Evolutionary conservation across 2,329 filamentous ascomycete genomes (phyloP).

Genomic region (Pseudogymnoascus destructans): DNA sequence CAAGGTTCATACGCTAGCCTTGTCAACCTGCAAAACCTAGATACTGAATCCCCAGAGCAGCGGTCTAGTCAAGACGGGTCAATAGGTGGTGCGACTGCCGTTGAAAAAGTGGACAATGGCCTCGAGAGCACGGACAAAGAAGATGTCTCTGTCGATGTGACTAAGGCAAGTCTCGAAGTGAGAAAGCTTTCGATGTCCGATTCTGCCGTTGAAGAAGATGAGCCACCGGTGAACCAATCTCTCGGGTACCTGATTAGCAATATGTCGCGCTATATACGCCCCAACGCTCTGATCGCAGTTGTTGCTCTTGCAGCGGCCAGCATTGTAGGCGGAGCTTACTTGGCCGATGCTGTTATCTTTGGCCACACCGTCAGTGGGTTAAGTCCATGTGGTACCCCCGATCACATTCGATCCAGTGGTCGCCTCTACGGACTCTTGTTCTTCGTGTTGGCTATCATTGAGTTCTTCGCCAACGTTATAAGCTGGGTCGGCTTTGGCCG

Average conservation of each 20-base stretch:
- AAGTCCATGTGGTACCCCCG: constrained; percentile 32
- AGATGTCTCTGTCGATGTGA: neutral
- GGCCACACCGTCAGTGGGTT: constrained; percentile 37
- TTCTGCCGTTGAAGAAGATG: constrained; percentile 7
- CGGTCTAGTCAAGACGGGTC: constrained; percentile 13
- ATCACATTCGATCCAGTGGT: constrained; percentile 20
- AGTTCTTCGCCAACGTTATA: constrained; percentile 48
- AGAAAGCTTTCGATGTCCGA: neutral
- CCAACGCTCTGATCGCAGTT: constrained; percentile 20
- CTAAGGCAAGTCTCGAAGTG: constrained; percentile 9
- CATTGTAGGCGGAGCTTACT: constrained; percentile 42
- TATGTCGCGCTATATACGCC: constrained; percentile 12
- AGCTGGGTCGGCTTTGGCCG: constrained; percentile 41
- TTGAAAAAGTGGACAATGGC: constrained; percentile 10
- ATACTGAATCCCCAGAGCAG: constrained; percentile 13
- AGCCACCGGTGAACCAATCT: constrained; percentile 12
- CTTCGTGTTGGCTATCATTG: constrained; percentile 41
- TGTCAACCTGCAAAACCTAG: constrained; percentile 28
- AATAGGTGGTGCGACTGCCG: constrained; percentile 9
- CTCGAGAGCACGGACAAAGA: neutral
- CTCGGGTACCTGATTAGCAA: constrained; percentile 11
- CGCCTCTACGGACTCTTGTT: constrained; percentile 30
- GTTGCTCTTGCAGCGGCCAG: constrained; percentile 34
- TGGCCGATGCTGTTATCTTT: constrained; percentile 42
- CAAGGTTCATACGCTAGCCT: constrained; percentile 37